phyloP scores from a whole-genome alignment of 768 basidiomycete species.

The Suillus bovinus region DNA sequence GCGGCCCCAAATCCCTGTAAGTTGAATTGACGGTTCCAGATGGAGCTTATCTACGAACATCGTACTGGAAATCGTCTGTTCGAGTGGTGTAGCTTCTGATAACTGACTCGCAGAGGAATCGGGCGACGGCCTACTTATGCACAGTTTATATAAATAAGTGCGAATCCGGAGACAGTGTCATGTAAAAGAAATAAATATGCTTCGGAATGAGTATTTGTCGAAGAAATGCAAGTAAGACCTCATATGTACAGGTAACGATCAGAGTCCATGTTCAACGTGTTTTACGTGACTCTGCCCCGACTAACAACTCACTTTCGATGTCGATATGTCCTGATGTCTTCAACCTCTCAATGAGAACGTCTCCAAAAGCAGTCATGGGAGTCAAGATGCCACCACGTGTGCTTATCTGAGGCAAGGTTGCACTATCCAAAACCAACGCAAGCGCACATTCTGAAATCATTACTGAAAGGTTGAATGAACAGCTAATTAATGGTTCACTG shows the following conservation, averaged over 20 bases:
- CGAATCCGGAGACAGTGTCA: not conserved
- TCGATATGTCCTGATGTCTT: slow-evolving; percentile 55
- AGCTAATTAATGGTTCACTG: slow-evolving; percentile 1
- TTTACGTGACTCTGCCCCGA: slow-evolving; percentile 14
- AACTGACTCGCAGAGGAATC: not conserved
- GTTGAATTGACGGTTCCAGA: not conserved
- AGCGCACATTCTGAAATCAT: slow-evolving; percentile 83
- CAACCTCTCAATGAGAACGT: slow-evolving; percentile 69
- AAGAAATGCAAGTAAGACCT: not conserved
- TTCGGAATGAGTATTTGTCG: not conserved
- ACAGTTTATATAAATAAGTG: not conserved
- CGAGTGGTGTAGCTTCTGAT: not conserved
- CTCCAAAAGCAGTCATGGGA: slow-evolving; percentile 80
- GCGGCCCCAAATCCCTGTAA: not conserved
- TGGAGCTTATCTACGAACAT: too few relatives aligned
- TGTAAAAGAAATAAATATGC: not conserved
- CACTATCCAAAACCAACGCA: slow-evolving; percentile 56
- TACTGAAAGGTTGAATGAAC: slow-evolving; percentile 39
- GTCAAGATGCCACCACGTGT: slow-evolving; percentile 80
- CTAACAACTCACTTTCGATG: slow-evolving; percentile 52
- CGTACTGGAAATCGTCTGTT: not conserved
- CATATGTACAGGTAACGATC: not conserved
- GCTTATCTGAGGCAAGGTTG: slow-evolving; percentile 57
- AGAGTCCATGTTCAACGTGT: slow-evolving; percentile 5
- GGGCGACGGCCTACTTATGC: not conserved